Evolutionary conservation across 2,329 filamentous ascomycete species (phyloP).

Genomic region (Trichoderma sp.): DNA sequence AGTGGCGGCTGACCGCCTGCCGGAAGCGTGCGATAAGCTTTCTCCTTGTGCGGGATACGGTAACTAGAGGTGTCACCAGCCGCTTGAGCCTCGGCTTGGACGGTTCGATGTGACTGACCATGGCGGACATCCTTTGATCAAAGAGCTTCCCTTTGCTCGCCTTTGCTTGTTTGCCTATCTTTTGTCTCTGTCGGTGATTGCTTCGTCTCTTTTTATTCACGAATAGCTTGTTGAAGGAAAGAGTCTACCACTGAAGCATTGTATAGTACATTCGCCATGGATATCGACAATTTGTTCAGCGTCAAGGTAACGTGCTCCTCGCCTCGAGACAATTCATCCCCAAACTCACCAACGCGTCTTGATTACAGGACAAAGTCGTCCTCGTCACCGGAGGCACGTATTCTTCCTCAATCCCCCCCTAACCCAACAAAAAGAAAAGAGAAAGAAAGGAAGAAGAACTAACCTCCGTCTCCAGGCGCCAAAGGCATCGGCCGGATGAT

Average conservation of each 20-base stretch:
- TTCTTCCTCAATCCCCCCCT: not conserved
- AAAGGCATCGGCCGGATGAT: conserved; percentile 71
- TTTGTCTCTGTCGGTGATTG: not conserved
- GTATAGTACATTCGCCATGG: not conserved
- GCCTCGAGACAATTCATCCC: not conserved
- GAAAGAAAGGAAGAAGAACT: not conserved
- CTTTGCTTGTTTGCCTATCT: not conserved
- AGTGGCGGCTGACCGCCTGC: too few relatives aligned
- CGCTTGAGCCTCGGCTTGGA: too few relatives aligned
- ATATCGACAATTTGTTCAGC: conserved; percentile 11
- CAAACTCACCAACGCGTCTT: conserved; percentile 18
- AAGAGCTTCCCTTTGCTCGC: not conserved
- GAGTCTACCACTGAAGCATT: not conserved
- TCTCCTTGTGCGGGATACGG: too few relatives aligned
- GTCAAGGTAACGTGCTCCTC: conserved; percentile 8
- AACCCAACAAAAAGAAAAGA: not conserved
- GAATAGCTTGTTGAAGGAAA: not conserved
- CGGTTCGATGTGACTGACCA: too few relatives aligned
- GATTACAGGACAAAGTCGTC: conserved; percentile 56
- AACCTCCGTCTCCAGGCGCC: conserved; percentile 42
- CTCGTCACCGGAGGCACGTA: conserved; percentile 55
- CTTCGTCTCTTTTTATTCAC: not conserved
- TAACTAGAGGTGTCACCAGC: too few relatives aligned
- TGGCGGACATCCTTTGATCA: too few relatives aligned
- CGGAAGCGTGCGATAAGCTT: too few relatives aligned